Base-by-base conservation (phyloP, 208 protist genomes). In the Phytomonas serpens region DNA sequence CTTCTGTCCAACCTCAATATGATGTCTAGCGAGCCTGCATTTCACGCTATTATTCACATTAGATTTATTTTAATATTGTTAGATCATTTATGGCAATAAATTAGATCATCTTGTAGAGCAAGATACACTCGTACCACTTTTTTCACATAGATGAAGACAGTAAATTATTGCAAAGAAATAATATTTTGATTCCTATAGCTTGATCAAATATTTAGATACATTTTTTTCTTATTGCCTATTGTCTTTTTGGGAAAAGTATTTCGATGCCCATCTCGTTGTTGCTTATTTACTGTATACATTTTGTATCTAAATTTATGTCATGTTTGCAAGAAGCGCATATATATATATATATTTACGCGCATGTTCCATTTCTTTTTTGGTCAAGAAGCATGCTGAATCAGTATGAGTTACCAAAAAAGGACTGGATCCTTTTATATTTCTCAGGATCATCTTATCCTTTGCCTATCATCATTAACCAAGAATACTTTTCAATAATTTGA, bases 291-390 rank as follows among this genome's bases (percentile, higher is more conserved):
- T 62, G 63, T 67, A 6, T 7, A 67, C 40, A 19, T 27, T 67
- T 19, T 52, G 40, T 62, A 6, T 6, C 13, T n/a, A 67, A 67
- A 67, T 67, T 62, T 27, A 19, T 61, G 34, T 37, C 2, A 67
- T 33, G 19, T 19, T 66, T 30, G n/a, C 31, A 33, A 66, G 0
- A 66, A 10, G 23, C 61, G 30, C 23, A 64, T 19, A 27, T 16
- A 11, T 34, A 64, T 34, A 64, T 27, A 64, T 27, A 66, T 29
- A 66, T 0, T 34, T 7, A 68, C 42, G 34, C 65, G 67, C 27
- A n/a, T n/a, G n/a, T 63, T 74, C 64, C 47, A 27, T 57, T 57
- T 57, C 27, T 57, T 10, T 27, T 27, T 57, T 57, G 23, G 23
- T 23, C 5, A 57, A 57, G 47, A 57, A 57, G 47, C 19, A 27